Percentiles rank a stretch among this genome's conserved stretches.
Conservation (phyloP, 306 rosid genomes). For the Vigna reflexopilosa region DNA sequence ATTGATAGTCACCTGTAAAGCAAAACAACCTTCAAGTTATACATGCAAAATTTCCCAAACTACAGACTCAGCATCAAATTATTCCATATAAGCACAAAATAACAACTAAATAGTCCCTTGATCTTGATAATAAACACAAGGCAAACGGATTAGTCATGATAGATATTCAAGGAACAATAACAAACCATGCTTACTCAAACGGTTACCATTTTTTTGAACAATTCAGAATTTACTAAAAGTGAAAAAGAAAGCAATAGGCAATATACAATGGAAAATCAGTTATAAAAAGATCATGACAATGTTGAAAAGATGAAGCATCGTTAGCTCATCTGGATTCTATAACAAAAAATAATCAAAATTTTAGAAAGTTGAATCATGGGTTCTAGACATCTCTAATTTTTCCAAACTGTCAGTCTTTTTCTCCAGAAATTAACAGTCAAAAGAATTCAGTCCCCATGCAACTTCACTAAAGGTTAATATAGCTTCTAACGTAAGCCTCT, state of each 20-base stretch:
- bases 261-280: neutral
- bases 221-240: conserved; percentile 1
- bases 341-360: neutral
- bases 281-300: neutral
- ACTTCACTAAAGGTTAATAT: neutral
- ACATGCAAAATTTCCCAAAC: neutral
- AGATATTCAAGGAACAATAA: neutral
- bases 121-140: conserved; percentile 1
- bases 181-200: neutral
- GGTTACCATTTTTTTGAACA: neutral
- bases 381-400: neutral
- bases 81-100: neutral
- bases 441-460: neutral
- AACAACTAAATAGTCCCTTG: conserved; percentile 16
- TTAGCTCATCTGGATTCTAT: neutral
- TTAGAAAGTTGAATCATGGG: neutral
- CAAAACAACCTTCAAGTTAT: conserved; percentile 33
- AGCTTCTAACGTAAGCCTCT: neutral
- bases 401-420: neutral
- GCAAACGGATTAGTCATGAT: neutral
- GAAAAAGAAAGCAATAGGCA: neutral
- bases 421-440: neutral
- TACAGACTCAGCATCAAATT: neutral
- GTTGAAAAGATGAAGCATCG: neutral
- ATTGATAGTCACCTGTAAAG: conserved; percentile 68